Evolutionary conservation across 2,329 filamentous ascomycete genomes (phyloP), one percentile per base, ranked within the genome.

Genomic region (Microdochium paspali): DNA sequence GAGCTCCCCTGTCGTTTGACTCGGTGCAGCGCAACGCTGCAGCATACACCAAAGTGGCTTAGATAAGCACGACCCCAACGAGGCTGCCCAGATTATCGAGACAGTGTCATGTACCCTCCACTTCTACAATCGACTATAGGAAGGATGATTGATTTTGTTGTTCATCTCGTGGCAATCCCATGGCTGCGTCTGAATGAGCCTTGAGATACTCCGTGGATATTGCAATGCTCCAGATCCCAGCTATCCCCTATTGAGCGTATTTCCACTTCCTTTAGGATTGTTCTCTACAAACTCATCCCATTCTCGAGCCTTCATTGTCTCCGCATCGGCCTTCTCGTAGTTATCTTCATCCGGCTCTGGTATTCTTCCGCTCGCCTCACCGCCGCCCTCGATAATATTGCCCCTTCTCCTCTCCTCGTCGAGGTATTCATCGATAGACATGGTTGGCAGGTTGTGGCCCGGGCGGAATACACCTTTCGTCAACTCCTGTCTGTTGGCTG

Each of bases 361-460:
- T 53, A 75, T 73, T 24, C 80, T 69, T 15, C 77, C 80, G 55
- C 82, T 86, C 54, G 84, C 80, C 58, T 87, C 86, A 18, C 90
- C 90, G 25, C 90, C 90, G 30, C 90, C 93, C 61, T 96, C 86
- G 47, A 97, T 87, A 49, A 98, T 90, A 20, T 88, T 88, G 15
- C 93, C 93, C 52, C 87, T 74, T 54, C 79, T 77, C 60, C 79
- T 78, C 70, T 97, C 93, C 66, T 97, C 91, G 46, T 94, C 93
- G 15, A 98, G 73, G 61, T 97, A 98, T 69, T 98, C 93, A 57
- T 98, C 93, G 51, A 98, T 96, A 1, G 82, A 87, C 93, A 98
- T 97, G 3, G 93, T 97, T 1, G 93, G 93, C 49, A 98, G 70
- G 66, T 88, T 96, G 63, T 98, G 93, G 7, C 93, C 89, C 0